phyloP scores from a whole-genome alignment of 768 basidiomycete species.

The Lanmaoa rubissima region DNA sequence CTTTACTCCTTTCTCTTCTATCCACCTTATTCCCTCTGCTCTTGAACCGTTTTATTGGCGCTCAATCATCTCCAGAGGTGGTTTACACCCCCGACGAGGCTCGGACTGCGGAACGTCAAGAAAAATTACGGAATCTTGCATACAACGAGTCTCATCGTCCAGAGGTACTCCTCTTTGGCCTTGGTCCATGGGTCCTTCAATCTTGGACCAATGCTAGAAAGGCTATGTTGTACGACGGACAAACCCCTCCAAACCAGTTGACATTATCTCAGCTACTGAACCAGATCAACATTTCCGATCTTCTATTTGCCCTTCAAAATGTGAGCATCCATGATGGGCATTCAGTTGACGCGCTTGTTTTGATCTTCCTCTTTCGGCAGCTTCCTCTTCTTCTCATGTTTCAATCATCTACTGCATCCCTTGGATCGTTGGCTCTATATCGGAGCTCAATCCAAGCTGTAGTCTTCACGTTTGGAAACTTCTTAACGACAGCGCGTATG shows the following conservation, averaged over 20 bases:
- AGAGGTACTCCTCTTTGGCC: conserved; percentile 78
- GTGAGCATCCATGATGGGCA: conserved; percentile 40
- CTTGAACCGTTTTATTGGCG: conserved; percentile 48
- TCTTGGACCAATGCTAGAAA: conserved; percentile 70
- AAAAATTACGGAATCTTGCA: conserved; percentile 71
- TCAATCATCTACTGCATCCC: conserved; percentile 67
- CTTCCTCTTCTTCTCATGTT: conserved; percentile 72
- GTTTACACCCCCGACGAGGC: conserved; percentile 55
- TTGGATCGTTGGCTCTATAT: conserved; percentile 82
- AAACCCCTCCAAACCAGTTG: conserved; percentile 34
- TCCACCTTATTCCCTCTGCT: conserved; percentile 62
- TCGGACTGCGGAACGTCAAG: conserved; percentile 65
- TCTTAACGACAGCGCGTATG: conserved; percentile 64
- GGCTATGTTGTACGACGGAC: conserved; percentile 57
- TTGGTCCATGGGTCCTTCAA: conserved; percentile 81
- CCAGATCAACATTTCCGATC: conserved; percentile 61
- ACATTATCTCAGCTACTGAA: conserved; percentile 47
- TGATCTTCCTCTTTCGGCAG: conserved; percentile 37
- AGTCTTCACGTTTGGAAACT: conserved; percentile 59
- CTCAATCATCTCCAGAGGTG: conserved; percentile 41
- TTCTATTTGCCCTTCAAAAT: conserved; percentile 66
- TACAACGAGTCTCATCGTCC: conserved; percentile 75
- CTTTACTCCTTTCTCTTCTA: conserved; percentile 57
- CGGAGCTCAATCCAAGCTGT: conserved; percentile 74
- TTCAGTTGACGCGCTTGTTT: conserved; percentile 7